Evolutionary conservation across 352 stramenopile genomes (phyloP).

Genomic region (Phytophthora cajani): DNA sequence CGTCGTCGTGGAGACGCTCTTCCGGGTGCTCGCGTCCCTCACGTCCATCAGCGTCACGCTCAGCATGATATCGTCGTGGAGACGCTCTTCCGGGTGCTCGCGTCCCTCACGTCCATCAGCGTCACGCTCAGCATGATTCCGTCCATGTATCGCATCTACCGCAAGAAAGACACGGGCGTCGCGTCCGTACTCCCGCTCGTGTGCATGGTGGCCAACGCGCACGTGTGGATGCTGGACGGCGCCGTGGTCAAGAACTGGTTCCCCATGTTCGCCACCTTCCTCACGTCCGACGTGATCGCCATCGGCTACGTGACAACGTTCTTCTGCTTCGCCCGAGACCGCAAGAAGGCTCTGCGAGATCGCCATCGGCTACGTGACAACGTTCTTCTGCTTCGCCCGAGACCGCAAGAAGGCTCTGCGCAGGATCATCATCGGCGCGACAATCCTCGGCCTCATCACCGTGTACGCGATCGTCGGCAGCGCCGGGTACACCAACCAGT

Average conservation of each 20-base stretch:
- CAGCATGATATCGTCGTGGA: slow-evolving; percentile 47
- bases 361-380: slow-evolving; percentile 31
- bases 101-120: slow-evolving; percentile 37
- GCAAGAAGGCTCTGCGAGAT: slow-evolving; percentile 33
- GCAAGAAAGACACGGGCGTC: slow-evolving; percentile 39
- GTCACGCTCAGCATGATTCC: slow-evolving; percentile 46
- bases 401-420: slow-evolving; percentile 37
- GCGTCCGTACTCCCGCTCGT: slow-evolving; percentile 45
- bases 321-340: slow-evolving; percentile 36
- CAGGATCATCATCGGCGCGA: slow-evolving; percentile 16
- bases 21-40: slow-evolving; percentile 37
- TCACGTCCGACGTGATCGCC: slow-evolving; percentile 33
- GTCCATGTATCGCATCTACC: slow-evolving; percentile 46
- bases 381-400: slow-evolving; percentile 36
- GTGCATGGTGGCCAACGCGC: slow-evolving; percentile 38
- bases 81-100: slow-evolving; percentile 41
- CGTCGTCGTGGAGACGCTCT: slow-evolving; percentile 32
- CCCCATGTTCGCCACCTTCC: slow-evolving; percentile 48
- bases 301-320: slow-evolving; percentile 36
- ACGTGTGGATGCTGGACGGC: slow-evolving; percentile 50
- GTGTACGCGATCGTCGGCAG: slow-evolving; percentile 36
- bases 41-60: slow-evolving; percentile 44
- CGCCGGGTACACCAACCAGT: slow-evolving; percentile 39
- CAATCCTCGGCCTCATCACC: slow-evolving; percentile 31
- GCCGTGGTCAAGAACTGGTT: slow-evolving; percentile 42